These are phyloP conservation scores for Lipomyces lipofer DNA, from an alignment of 805 yeast genomes.

Conservation along the genomic window DNA sequence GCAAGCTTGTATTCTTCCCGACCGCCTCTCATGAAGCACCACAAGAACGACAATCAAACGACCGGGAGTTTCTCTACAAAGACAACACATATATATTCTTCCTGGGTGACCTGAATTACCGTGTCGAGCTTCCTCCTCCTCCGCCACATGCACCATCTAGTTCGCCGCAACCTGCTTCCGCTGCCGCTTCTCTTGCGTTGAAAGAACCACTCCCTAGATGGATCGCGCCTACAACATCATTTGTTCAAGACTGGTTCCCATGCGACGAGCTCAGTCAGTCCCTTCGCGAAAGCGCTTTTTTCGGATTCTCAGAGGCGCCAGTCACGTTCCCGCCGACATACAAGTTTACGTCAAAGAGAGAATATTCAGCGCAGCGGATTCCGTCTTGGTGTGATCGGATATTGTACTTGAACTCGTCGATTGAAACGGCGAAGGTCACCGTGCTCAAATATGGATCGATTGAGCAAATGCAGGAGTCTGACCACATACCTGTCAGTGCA, in stretches of 20 bases:
- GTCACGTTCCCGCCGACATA: slow-evolving; percentile 77
- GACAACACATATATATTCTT: slow-evolving; percentile 63
- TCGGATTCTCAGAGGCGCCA: slow-evolving; percentile 66
- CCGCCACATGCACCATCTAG: neutral
- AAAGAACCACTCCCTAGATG: slow-evolving; percentile 5
- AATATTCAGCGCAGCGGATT: slow-evolving; percentile 56
- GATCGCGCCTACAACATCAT: slow-evolving; percentile 18
- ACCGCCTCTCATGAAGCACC: neutral
- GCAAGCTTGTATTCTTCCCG: slow-evolving; percentile 56
- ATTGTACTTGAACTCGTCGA: slow-evolving; percentile 53
- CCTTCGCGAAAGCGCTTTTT: slow-evolving; percentile 49
- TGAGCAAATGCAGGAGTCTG: slow-evolving; percentile 56
- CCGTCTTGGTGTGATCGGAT: slow-evolving; percentile 95
- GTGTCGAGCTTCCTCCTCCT: slow-evolving; percentile 41
- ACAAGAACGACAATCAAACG: slow-evolving; percentile 14
- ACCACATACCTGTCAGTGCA: slow-evolving; percentile 77
- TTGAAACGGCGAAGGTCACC: slow-evolving; percentile 32
- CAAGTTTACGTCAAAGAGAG: slow-evolving; percentile 55
- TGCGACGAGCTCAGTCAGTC: slow-evolving; percentile 55
- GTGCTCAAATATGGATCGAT: slow-evolving; percentile 53
- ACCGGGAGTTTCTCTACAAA: slow-evolving; percentile 54
- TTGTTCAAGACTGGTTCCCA: slow-evolving; percentile 35
- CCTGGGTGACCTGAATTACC: slow-evolving; percentile 84
- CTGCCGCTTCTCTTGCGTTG: neutral
- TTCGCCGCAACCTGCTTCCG: neutral